Base-by-base conservation (phyloP, 352 stramenopile genomes). In the Labyrinthula sp. region DNA sequence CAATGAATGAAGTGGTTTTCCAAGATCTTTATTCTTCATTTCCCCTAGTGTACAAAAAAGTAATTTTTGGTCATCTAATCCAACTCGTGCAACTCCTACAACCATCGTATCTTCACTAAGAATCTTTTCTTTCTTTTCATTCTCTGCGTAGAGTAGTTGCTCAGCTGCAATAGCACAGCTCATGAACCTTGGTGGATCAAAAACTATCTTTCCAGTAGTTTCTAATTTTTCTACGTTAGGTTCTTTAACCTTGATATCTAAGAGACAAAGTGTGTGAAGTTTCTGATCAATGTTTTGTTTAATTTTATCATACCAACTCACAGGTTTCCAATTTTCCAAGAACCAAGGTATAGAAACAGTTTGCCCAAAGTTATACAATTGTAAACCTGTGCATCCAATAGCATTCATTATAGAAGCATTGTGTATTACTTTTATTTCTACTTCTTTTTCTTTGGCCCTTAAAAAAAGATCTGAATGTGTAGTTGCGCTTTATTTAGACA, bases 201-300 rank as follows among this genome's bases (percentile, higher is more conserved):
- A 95, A 12, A 82, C 37, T 65, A 82, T 49, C 71, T 73, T 35
- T 79, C 84, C 47, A 57, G 63, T 27, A 56, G 80, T 88, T 24
- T 71, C 73, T 75, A 98, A 89, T 38, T 82, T 79, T 20, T 93
- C 76, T 59, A 94, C 95, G 66, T 97, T 86, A 29, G 89, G 89
- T 64, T 98, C 89, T 63, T 95, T 96, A 12, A 95, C 81, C 68
- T 98, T 97, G 61, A 97, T 97, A 62, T 98, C 59, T 9, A 98
- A 65, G 22, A 97, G 61, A 62, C 84, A 95, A 3, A 97, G 71
- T 33, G 89, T 96, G 68, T 98, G 87, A 72, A 98, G 93, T 27
- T 82, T 84, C 28, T 78, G 81, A 28, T 73, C 62, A 24, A 66
- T 66, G 67, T 98, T 98, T 67, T 89, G 90, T 62, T 73, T 61